phyloP scores from a whole-genome alignment of 176 grass and related monocot genomes.

The Zizania latifolia region DNA sequence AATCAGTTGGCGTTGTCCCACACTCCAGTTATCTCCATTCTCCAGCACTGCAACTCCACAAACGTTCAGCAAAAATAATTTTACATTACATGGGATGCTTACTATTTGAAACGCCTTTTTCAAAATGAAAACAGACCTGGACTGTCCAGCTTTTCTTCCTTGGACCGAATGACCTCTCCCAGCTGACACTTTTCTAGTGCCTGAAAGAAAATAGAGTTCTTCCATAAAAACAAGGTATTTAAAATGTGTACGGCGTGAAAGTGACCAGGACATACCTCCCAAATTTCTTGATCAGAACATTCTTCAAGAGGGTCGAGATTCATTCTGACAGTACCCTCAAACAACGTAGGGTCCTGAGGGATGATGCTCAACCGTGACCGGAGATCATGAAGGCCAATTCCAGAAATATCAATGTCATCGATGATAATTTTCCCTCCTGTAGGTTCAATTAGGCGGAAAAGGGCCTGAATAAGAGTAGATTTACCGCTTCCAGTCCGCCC shows the following conservation, averaged over 20 bases:
- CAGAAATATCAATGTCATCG: constrained; percentile 66
- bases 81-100: neutral
- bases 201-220: constrained; percentile 31
- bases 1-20: constrained; percentile 95
- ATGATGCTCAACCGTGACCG: constrained; percentile 87
- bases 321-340: constrained; percentile 88
- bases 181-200: constrained; percentile 96
- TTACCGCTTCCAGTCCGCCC: constrained; percentile 98
- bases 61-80: neutral
- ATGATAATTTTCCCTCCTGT: constrained; percentile 68
- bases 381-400: constrained; percentile 90
- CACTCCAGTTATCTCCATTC: constrained; percentile 99
- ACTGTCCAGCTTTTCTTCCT: constrained; percentile 68
- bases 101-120: neutral
- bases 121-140: constrained; percentile 52
- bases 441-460: constrained; percentile 94
- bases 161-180: constrained; percentile 69
- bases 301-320: constrained; percentile 95
- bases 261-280: constrained; percentile 53
- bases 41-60: constrained; percentile 61
- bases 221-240: constrained; percentile 15
- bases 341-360: constrained; percentile 91
- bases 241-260: constrained; percentile 15
- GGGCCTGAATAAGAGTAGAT: constrained; percentile 98
- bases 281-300: constrained; percentile 70